Base-by-base conservation (phyloP, 164 flowering plant genomes). In the Vitis cinerea region DNA sequence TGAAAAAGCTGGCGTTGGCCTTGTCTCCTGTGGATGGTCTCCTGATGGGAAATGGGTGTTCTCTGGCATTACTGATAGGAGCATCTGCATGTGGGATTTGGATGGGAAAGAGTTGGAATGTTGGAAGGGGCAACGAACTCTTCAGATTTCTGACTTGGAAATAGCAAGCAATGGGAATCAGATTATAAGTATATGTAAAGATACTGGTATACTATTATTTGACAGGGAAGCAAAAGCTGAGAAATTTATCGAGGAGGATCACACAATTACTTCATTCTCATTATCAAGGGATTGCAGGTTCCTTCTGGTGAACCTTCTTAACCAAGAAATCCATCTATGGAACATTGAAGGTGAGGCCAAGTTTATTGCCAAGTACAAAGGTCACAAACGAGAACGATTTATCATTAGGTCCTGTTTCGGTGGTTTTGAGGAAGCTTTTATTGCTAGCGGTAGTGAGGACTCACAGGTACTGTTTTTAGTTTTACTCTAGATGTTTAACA, bases 361-460 rank as follows among this genome's bases (percentile, higher is more conserved):
- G 68, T 74, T 84, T 9, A 72, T 90, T 14, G 74, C 85, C 51
- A 87, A 74, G 70, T 90, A 83, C 80, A 85, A 81, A 79, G 97
- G 97, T 75, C 92, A 86, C 75, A 92, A 85, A 69, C 88, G 90
- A 51, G 60, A 81, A 19, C 85, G 95, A 44, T 86, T 92, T 71
- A 71, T 90, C 31, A 83, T 92, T 16, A 75, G 93, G 65, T 92
- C 95, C 50, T 92, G 97, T 74, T 87, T 92, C 80, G 97, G 97
- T 69, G 97, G 97, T 59, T 74, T 78, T 50, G 83, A 84, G 49
- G 84, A 92, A 83, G 82, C 85, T 51, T 92, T 92, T 73, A 75
- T 90, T 72, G 97, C 97, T 8, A 92, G 97, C 67, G 97, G 97
- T 27, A 92, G 97, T 74, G 97, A 92, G 74, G 97, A 92, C 74